phyloP scores from a whole-genome alignment of 2,329 filamentous ascomycete genomes.

The Phymatotrichopsis omnivora region DNA sequence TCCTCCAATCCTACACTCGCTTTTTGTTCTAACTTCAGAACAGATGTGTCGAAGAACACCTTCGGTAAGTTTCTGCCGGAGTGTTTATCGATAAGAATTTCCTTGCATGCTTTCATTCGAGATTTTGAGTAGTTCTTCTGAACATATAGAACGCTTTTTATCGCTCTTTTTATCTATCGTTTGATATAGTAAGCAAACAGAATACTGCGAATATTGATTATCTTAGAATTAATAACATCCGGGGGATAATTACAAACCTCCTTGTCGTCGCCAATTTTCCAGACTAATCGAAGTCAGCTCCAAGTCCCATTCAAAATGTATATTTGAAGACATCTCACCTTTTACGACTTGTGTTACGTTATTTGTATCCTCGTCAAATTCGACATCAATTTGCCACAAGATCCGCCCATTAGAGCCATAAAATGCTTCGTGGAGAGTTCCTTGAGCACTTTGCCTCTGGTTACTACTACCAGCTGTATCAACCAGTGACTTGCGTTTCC shows the following conservation, averaged over 20 bases:
- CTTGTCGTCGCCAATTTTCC: slow-evolving; percentile 21
- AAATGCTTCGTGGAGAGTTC: slow-evolving; percentile 8
- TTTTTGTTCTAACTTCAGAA: background rate
- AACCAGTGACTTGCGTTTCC: slow-evolving; percentile 3
- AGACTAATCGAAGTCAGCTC: slow-evolving; percentile 13
- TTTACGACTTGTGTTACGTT: slow-evolving; percentile 19
- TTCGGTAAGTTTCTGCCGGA: slow-evolving; percentile 4
- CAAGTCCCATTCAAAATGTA: background rate
- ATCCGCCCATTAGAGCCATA: slow-evolving; percentile 23
- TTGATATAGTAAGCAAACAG: background rate
- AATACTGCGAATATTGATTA: background rate
- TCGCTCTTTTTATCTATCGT: slow-evolving; percentile 4
- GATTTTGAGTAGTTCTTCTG: slow-evolving; percentile 4
- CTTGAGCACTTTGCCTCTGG: slow-evolving; percentile 6
- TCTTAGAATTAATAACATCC: background rate
- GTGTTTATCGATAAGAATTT: background rate
- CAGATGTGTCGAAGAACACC: background rate
- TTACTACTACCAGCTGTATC: slow-evolving; percentile 4
- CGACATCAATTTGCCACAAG: slow-evolving; percentile 24
- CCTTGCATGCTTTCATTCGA: slow-evolving; percentile 3
- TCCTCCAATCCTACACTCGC: background rate
- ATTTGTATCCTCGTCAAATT: slow-evolving; percentile 16
- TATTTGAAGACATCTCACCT: slow-evolving; percentile 3
- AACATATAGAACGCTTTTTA: slow-evolving; percentile 7
- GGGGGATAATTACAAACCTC: slow-evolving; percentile 1